phyloP scores from a whole-genome alignment of 345 rosid species.

The Salix viminalis region DNA sequence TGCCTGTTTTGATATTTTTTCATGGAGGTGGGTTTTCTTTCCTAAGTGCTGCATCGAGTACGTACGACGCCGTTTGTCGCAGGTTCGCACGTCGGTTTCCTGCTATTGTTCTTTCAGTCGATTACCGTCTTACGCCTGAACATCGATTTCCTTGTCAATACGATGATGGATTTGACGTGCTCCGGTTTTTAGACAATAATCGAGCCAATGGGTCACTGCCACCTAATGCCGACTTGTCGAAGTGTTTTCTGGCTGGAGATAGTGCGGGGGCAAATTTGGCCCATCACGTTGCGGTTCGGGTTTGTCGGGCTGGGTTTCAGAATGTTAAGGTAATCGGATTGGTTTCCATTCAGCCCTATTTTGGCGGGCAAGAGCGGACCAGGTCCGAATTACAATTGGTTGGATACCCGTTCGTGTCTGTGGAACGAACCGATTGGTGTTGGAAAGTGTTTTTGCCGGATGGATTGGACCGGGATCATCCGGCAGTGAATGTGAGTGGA shows the following conservation, averaged over 20 bases:
- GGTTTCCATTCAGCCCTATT: constrained; percentile 63
- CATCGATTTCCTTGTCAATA: not conserved
- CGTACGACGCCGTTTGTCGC: not conserved
- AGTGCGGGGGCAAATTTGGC: constrained; percentile 78
- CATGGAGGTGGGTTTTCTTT: constrained; percentile 6
- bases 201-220: constrained; percentile 26
- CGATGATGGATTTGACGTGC: not conserved
- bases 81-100: not conserved
- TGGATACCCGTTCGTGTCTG: constrained; percentile 34
- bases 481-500: constrained; percentile 22
- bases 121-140: not conserved
- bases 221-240: constrained; percentile 45
- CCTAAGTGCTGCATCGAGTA: not conserved
- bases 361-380: constrained; percentile 62
- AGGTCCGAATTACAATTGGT: too few relatives aligned
- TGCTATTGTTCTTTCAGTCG: not conserved
- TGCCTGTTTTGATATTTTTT: not conserved
- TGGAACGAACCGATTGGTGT: constrained; percentile 19
- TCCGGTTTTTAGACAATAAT: not conserved
- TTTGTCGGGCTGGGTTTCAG: constrained; percentile 19
- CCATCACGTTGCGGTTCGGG: constrained; percentile 58
- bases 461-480: constrained; percentile 17
- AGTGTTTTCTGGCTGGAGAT: constrained; percentile 66
- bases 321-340: constrained; percentile 40
- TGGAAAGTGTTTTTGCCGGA: constrained; percentile 19